Evolutionary conservation across 768 basidiomycete genomes (phyloP).

Genomic region (Tephrocybe sp.): DNA sequence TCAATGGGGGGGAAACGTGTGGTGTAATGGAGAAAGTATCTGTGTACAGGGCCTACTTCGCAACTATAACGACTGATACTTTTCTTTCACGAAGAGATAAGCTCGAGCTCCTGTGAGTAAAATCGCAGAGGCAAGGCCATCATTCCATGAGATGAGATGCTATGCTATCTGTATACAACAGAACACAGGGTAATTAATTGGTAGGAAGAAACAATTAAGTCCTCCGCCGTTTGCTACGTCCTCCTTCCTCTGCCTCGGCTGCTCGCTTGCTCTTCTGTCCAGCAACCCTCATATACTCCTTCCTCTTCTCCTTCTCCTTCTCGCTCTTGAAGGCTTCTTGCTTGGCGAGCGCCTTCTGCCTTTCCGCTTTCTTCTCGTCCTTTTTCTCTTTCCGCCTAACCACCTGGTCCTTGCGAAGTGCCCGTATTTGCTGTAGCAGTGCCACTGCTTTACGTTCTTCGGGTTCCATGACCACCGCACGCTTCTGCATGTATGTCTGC

Average conservation of each 20-base stretch:
- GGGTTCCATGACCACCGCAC: slow-evolving; percentile 92
- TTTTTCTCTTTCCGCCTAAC: slow-evolving; percentile 81
- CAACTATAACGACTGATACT: too few species aligned
- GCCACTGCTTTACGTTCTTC: slow-evolving; percentile 93
- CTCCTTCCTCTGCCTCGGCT: slow-evolving; percentile 55
- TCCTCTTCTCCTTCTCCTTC: slow-evolving; percentile 75
- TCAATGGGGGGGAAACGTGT: background rate
- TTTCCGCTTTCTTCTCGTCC: slow-evolving; percentile 65
- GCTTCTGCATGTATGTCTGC: slow-evolving; percentile 89
- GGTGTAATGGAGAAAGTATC: background rate
- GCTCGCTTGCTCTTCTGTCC: slow-evolving; percentile 75
- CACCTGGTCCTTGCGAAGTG: slow-evolving; percentile 87
- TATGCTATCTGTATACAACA: too few species aligned
- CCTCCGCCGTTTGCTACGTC: slow-evolving; percentile 51
- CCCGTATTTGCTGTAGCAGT: slow-evolving; percentile 89
- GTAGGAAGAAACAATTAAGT: slow-evolving; percentile 17
- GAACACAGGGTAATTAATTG: too few species aligned
- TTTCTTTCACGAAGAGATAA: too few species aligned
- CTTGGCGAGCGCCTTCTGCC: slow-evolving; percentile 71
- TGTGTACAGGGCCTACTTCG: too few species aligned
- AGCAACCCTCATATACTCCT: slow-evolving; percentile 67
- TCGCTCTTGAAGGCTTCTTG: slow-evolving; percentile 58
- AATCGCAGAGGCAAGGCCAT: too few species aligned
- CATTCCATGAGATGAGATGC: too few species aligned
- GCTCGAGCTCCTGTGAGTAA: too few species aligned